Evolutionary conservation across 768 basidiomycete species (phyloP).

Genomic region (Agaricus sinodeliciosus): DNA sequence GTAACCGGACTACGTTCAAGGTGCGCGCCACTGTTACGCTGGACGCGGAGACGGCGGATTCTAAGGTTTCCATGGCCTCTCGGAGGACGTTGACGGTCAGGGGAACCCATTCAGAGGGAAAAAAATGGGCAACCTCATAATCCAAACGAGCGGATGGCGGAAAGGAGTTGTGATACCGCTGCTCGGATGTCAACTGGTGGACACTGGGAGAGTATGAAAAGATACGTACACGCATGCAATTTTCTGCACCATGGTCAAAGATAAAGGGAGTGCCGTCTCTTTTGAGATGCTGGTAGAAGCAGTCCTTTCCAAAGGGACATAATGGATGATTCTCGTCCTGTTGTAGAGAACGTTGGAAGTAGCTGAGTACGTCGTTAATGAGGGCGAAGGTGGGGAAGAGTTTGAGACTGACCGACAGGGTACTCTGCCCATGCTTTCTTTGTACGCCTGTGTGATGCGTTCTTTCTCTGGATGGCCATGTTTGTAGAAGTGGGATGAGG

Average conservation of each 20-base stretch:
- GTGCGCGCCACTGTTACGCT: conserved; percentile 2
- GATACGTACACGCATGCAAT: conserved; percentile 41
- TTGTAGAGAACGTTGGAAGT: conserved; percentile 50
- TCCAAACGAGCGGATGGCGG: background rate
- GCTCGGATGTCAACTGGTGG: background rate
- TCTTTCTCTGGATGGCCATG: conserved; percentile 48
- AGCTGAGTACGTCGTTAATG: conserved; percentile 28
- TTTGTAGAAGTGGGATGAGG: conserved; percentile 63
- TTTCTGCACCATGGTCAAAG: conserved; percentile 48
- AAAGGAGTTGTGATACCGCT: conserved; percentile 6
- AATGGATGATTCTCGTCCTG: conserved; percentile 35
- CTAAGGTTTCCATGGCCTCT: conserved; percentile 5
- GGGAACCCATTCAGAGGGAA: background rate
- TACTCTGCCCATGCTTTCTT: conserved; percentile 64
- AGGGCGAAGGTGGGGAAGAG: background rate
- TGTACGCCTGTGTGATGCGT: conserved; percentile 49
- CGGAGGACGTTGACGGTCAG: background rate
- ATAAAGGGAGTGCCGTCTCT: conserved; percentile 56
- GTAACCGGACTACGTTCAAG: conserved; percentile 2
- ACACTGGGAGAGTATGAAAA: background rate
- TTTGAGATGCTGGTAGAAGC: conserved; percentile 71
- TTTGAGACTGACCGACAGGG: conserved; percentile 50
- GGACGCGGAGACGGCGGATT: conserved; percentile 3
- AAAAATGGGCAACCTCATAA: conserved; percentile 1
- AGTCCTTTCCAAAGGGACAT: conserved; percentile 78